Percentiles rank a stretch among this genome's conserved stretches.
These are phyloP conservation scores for Bipolaris sorokiniana DNA, from an alignment of 2,329 filamentous ascomycete species.

Conservation along the genomic window DNA sequence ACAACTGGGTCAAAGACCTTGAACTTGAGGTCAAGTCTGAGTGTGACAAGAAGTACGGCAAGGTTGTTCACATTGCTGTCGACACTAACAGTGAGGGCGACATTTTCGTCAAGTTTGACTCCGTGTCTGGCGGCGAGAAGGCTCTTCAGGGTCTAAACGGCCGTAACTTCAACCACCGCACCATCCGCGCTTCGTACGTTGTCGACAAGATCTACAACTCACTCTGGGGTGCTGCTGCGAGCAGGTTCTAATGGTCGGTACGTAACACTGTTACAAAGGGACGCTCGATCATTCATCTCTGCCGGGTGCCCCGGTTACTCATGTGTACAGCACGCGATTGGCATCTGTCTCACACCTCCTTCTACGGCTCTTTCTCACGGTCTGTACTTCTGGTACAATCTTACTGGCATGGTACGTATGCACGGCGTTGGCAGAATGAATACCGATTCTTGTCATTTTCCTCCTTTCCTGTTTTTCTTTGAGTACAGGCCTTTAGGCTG, in stretches of 20 bases:
- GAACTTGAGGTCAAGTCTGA: slow-evolving; percentile 92
- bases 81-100: slow-evolving; percentile 94
- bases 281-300: slow-evolving; percentile 5
- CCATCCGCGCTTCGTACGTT: slow-evolving; percentile 93
- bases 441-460: slow-evolving; percentile 4
- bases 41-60: slow-evolving; percentile 94
- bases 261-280: slow-evolving; percentile 15
- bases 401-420: slow-evolving; percentile 10
- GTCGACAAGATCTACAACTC: slow-evolving; percentile 99
- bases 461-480: slow-evolving; percentile 8
- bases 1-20: slow-evolving; percentile 83
- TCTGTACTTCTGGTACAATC: slow-evolving; percentile 5
- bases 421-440: slow-evolving; percentile 17
- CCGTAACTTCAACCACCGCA: slow-evolving; percentile 89
- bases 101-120: slow-evolving; percentile 98
- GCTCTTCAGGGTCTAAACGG: slow-evolving; percentile 98
- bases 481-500: slow-evolving; percentile 2
- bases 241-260: slow-evolving; percentile 35
- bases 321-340: slow-evolving; percentile 12
- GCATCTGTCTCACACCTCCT: not conserved
- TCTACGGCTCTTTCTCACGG: slow-evolving; percentile 1
- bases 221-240: slow-evolving; percentile 62
- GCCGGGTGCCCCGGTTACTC: slow-evolving; percentile 11
- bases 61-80: slow-evolving; percentile 95
- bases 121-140: slow-evolving; percentile 92